A percentile compares a stretch with the other conserved stretches of the same genome.
Conservation (phyloP, 129 eudicot species). For the Chrysanthemum makinoi region DNA sequence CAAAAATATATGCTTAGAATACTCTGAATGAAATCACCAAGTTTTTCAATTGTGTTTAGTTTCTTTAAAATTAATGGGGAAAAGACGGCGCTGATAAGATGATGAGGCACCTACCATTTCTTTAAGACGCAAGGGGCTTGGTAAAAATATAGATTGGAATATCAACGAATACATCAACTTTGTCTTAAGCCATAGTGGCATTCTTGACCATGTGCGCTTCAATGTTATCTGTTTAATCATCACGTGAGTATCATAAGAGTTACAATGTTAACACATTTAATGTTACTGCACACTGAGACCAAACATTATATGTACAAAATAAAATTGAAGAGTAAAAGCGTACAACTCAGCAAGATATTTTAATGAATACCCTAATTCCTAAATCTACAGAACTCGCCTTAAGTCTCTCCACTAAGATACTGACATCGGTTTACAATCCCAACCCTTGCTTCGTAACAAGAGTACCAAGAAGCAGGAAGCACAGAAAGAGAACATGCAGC, state of each 20-base stretch:
- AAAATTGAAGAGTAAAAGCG: not conserved
- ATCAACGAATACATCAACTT: conserved; percentile 68
- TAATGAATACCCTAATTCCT: not conserved
- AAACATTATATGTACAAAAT: not conserved
- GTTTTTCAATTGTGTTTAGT: not conserved
- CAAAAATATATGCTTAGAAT: conserved; percentile 21
- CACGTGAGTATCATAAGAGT: conserved; percentile 1
- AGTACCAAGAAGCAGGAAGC: too few relatives aligned
- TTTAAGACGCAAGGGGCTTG: conserved; percentile 58
- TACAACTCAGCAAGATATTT: not conserved
- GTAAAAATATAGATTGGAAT: conserved; percentile 85
- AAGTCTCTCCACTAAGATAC: not conserved
- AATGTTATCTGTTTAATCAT: conserved; percentile 60
- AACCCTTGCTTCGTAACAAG: too few relatives aligned
- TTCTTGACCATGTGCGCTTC: conserved; percentile 80
- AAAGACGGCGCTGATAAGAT: conserved; percentile 2
- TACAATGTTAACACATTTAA: not conserved
- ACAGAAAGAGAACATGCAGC: too few relatives aligned
- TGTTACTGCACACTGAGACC: not conserved
- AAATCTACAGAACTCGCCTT: not conserved
- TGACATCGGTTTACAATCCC: not conserved
- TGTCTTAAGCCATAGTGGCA: conserved; percentile 96
- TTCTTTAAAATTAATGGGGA: conserved; percentile 1
- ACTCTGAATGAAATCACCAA: not conserved
- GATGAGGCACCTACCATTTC: conserved; percentile 52